Conservation (phyloP, 192 early-diverging fungal genomes). For the Podila verticillata region DNA sequence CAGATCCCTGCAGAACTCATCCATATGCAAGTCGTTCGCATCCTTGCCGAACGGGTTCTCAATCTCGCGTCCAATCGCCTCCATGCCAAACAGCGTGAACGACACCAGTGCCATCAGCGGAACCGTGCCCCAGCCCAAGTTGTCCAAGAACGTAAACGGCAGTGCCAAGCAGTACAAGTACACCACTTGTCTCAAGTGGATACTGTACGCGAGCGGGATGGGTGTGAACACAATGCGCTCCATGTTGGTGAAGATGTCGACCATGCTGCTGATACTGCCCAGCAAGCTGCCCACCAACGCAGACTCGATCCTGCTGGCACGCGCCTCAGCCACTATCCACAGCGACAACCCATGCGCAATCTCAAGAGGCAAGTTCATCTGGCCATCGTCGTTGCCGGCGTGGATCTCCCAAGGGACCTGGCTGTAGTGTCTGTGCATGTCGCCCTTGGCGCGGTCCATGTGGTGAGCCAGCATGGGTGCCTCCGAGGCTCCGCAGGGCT, state of each 20-base stretch:
- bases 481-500: conserved; percentile 34
- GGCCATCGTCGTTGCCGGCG: conserved; percentile 41
- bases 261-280: conserved; percentile 43
- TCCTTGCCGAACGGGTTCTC: conserved; percentile 66
- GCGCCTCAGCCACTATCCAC: conserved; percentile 44
- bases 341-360: conserved; percentile 45
- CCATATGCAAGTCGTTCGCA: conserved; percentile 59
- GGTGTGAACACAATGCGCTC: conserved; percentile 76
- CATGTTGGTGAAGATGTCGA: conserved; percentile 58
- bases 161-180: conserved; percentile 53
- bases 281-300: conserved; percentile 34
- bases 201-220: conserved; percentile 75
- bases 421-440: conserved; percentile 42
- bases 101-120: conserved; percentile 54
- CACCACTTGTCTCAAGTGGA: conserved; percentile 66
- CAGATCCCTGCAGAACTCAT: conserved; percentile 56
- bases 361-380: conserved; percentile 52
- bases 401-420: conserved; percentile 30
- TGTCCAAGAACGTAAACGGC: conserved; percentile 46
- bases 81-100: conserved; percentile 63
- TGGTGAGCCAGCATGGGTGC: conserved; percentile 26
- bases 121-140: conserved; percentile 45
- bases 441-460: conserved; percentile 23
- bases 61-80: conserved; percentile 60
- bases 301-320: conserved; percentile 39